Conservation (phyloP, 2,329 filamentous ascomycete species). For the Colletotrichum costaricense region DNA sequence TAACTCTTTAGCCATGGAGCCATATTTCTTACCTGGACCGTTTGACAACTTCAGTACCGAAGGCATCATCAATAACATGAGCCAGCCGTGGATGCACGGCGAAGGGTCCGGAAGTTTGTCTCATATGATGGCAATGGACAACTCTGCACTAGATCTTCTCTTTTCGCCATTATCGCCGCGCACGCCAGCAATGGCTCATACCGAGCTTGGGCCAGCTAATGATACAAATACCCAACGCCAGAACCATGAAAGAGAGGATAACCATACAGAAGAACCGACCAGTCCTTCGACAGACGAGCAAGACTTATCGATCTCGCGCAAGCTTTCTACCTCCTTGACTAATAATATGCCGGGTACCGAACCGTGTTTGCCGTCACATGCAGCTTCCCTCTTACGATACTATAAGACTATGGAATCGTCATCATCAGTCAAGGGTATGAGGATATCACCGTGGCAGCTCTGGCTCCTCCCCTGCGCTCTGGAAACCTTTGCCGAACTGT, state of each 20-base stretch:
- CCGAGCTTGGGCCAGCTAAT: neutral
- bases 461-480: conserved; percentile 55
- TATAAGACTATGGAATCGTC: conserved; percentile 45
- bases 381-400: conserved; percentile 43
- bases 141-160: neutral
- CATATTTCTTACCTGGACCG: neutral
- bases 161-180: neutral
- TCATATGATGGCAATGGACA: conserved; percentile 14
- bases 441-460: conserved; percentile 56
- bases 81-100: conserved; percentile 14
- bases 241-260: neutral
- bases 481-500: conserved; percentile 53
- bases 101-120: neutral
- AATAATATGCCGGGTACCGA: conserved; percentile 4
- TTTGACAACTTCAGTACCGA: conserved; percentile 6
- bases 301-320: neutral
- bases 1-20: neutral
- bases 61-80: neutral
- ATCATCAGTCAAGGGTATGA: conserved; percentile 44
- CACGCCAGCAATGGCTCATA: neutral
- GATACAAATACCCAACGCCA: neutral
- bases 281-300: neutral
- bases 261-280: neutral
- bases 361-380: conserved; percentile 34
- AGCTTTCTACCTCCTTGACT: neutral